Evolutionary conservation across 768 basidiomycete genomes (phyloP).

Genomic region (Pleurotus salmoneostramineus): DNA sequence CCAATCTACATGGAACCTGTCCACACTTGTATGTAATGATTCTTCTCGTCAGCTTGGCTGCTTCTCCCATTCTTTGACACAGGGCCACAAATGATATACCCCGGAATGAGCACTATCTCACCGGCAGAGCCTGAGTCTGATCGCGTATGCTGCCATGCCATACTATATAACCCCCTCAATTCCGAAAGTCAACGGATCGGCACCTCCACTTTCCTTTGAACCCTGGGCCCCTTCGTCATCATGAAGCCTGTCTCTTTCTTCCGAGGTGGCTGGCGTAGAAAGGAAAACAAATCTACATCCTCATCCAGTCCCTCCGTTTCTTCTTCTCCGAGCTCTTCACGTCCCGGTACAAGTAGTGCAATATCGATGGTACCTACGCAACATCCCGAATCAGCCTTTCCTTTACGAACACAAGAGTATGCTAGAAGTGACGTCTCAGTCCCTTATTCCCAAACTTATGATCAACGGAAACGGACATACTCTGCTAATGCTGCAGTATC

Average conservation of each 20-base stretch:
- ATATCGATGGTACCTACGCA: constrained; percentile 3
- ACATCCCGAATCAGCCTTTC: background rate
- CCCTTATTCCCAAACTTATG: background rate
- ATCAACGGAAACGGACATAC: background rate
- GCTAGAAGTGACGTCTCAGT: background rate
- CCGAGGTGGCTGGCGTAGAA: constrained; percentile 5
- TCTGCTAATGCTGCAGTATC: background rate
- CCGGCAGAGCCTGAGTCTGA: constrained; percentile 4
- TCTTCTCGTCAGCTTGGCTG: background rate
- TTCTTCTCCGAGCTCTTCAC: background rate
- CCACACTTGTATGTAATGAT: constrained; percentile 5
- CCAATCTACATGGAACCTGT: constrained; percentile 8
- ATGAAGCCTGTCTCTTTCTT: constrained; percentile 9
- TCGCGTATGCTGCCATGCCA: background rate
- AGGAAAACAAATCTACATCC: background rate
- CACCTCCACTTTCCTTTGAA: background rate
- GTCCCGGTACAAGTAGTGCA: background rate
- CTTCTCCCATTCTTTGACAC: constrained; percentile 3
- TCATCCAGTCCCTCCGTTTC: background rate
- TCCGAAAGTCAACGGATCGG: constrained; percentile 2
- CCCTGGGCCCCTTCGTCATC: constrained; percentile 4
- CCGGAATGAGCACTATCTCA: constrained; percentile 1
- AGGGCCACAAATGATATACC: background rate
- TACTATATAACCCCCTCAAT: background rate
- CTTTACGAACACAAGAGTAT: background rate